These are phyloP conservation scores for Fusarium robinianum DNA, from an alignment of 2,329 filamentous ascomycete species.

Conservation along the genomic window DNA sequence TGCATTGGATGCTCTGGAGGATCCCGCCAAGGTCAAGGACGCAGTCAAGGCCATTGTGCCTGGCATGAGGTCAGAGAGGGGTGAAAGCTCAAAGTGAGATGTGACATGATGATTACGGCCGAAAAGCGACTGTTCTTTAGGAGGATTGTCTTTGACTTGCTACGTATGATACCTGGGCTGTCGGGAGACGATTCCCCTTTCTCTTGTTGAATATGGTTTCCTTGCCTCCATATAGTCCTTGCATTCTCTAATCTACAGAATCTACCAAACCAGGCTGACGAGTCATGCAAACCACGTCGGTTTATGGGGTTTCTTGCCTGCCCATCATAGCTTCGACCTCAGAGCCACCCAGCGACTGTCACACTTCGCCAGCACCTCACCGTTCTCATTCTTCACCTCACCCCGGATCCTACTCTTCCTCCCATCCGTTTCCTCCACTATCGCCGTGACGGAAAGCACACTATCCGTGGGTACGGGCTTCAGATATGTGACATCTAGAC, in stretches of 20 bases:
- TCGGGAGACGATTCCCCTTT: constrained; percentile 17
- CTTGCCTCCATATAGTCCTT: too few species aligned
- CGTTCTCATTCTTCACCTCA: constrained; percentile 39
- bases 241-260: constrained; percentile 24
- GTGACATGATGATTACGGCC: constrained; percentile 24
- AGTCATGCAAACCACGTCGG: too few species aligned
- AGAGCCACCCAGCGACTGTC: constrained; percentile 42
- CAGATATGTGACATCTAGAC: constrained; percentile 43
- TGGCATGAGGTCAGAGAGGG: constrained; percentile 23
- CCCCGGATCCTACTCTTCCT: constrained; percentile 42
- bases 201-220: constrained; percentile 7
- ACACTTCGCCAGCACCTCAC: constrained; percentile 38
- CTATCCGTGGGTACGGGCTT: constrained; percentile 39
- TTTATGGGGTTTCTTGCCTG: too few species aligned
- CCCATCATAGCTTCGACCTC: constrained; percentile 32
- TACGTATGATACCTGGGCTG: constrained; percentile 28
- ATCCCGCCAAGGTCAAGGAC: constrained; percentile 52
- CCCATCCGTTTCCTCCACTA: constrained; percentile 40
- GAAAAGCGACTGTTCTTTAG: constrained; percentile 9
- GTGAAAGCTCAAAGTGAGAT: constrained; percentile 26
- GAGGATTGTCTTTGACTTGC: constrained; percentile 11
- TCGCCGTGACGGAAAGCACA: constrained; percentile 40
- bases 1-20: constrained; percentile 55
- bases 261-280: too few species aligned
- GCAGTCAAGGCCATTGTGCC: constrained; percentile 38